Percentiles rank a stretch among this genome's conserved stretches.
Conservation (phyloP, 2,329 filamentous ascomycete species). For the Albifimbria verrucaria region DNA sequence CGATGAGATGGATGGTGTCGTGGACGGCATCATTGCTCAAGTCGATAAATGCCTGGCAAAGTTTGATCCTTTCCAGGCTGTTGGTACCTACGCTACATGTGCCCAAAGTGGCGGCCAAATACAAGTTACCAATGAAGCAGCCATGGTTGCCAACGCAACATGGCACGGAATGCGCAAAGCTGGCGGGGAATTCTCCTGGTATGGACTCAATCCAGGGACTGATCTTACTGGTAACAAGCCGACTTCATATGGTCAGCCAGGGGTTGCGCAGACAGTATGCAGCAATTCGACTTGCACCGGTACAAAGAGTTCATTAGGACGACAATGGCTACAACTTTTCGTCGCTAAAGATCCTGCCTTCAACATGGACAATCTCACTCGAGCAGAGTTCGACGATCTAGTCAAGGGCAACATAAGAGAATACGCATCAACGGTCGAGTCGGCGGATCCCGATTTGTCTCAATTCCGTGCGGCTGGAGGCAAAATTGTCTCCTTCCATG, state of each 20-base stretch:
- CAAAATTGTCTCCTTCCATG: slow-evolving; percentile 38
- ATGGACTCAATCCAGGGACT: background rate
- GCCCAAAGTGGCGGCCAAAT: background rate
- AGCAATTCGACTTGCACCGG: background rate
- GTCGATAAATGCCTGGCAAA: slow-evolving; percentile 32
- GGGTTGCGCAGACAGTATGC: background rate
- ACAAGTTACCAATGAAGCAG: background rate
- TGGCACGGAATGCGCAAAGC: slow-evolving; percentile 1
- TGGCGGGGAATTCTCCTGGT: slow-evolving; percentile 1
- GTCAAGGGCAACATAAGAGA: background rate
- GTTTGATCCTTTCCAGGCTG: slow-evolving; percentile 19
- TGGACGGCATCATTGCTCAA: slow-evolving; percentile 43
- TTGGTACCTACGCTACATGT: background rate
- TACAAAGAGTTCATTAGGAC: background rate
- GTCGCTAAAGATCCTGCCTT: background rate
- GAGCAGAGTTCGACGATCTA: background rate
- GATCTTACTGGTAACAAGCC: background rate
- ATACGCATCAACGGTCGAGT: slow-evolving; percentile 11
- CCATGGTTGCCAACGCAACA: background rate
- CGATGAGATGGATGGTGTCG: slow-evolving; percentile 43
- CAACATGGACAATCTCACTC: background rate
- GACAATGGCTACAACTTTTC: background rate
- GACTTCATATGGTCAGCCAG: background rate
- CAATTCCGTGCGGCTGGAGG: slow-evolving; percentile 28
- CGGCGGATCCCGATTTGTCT: slow-evolving; percentile 22